A percentile compares a stretch with the other conserved stretches of the same genome.
These are phyloP conservation scores for Oehlia diaphana DNA, from an alignment of 192 early-diverging fungal species.

Conservation along the genomic window DNA sequence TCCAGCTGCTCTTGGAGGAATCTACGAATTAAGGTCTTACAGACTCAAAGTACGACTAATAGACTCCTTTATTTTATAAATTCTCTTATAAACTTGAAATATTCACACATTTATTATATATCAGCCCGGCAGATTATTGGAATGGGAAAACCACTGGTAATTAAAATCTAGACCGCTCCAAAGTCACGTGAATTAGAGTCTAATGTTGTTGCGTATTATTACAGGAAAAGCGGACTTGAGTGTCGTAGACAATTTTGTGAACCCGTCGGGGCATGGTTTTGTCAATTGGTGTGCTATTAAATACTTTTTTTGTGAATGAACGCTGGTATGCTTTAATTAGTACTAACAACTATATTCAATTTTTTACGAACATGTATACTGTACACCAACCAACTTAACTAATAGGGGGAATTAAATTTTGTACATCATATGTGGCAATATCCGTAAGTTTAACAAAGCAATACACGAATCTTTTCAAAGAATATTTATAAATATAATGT, in stretches of 20 bases:
- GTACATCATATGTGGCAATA: constrained; percentile 96
- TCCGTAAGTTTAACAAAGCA: constrained; percentile 50
- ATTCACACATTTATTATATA: background rate
- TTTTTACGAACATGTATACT: background rate
- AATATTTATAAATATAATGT: background rate
- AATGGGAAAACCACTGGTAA: constrained; percentile 91
- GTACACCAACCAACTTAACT: background rate
- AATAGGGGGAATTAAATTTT: constrained; percentile 69
- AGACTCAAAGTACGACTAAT: constrained; percentile 58
- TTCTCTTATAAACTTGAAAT: too few relatives aligned
- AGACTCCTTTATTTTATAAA: background rate
- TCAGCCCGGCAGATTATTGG: constrained; percentile 83
- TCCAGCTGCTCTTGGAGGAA: constrained; percentile 72
- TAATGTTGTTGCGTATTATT: background rate
- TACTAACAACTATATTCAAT: background rate
- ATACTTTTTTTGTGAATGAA: background rate
- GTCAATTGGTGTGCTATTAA: constrained; percentile 56
- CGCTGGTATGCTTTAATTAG: background rate
- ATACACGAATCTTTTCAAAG: background rate
- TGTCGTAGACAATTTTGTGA: constrained; percentile 85
- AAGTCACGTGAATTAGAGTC: background rate
- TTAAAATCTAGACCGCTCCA: background rate
- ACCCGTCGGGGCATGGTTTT: constrained; percentile 96
- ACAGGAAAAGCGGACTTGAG: constrained; percentile 80
- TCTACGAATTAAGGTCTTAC: constrained; percentile 93